Evolutionary conservation across 1,139 yeast genomes (phyloP).

Genomic region (Candida smagusa): DNA sequence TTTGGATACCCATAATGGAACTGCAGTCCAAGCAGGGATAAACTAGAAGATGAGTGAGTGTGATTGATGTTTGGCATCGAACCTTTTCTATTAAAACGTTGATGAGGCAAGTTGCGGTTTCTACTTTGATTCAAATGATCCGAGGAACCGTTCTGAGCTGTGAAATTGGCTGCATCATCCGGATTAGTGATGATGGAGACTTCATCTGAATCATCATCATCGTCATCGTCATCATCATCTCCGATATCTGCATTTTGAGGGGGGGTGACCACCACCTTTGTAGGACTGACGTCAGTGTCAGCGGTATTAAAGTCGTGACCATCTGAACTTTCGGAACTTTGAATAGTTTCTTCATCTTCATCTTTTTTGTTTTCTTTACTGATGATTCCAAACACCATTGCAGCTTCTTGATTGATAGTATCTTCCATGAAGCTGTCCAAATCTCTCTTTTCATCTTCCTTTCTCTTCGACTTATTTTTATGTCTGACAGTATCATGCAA

Average conservation of each 20-base stretch:
- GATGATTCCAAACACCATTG: slow-evolving; percentile 46
- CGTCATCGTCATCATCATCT: slow-evolving; percentile 6
- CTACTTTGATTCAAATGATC: neutral
- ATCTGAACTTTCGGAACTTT: neutral
- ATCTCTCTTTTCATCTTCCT: slow-evolving; percentile 6
- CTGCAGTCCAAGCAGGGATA: neutral
- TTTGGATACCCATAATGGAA: neutral
- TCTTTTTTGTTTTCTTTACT: slow-evolving; percentile 19
- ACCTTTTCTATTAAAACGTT: neutral
- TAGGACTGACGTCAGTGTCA: neutral
- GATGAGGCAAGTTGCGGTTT: neutral
- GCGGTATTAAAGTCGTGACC: neutral
- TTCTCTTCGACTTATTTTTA: slow-evolving; percentile 5
- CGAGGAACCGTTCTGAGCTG: slow-evolving; percentile 17
- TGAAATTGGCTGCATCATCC: slow-evolving; percentile 31
- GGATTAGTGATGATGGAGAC: slow-evolving; percentile 43
- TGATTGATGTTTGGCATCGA: neutral
- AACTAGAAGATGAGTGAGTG: neutral
- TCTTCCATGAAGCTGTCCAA: slow-evolving; percentile 18
- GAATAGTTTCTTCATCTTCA: slow-evolving; percentile 5
- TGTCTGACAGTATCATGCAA: slow-evolving; percentile 12
- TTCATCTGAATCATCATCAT: slow-evolving; percentile 26
- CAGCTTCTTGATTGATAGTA: slow-evolving; percentile 40
- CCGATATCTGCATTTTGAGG: slow-evolving; percentile 1
- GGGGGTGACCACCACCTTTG: slow-evolving; percentile 1